A percentile compares a stretch with the other conserved stretches of the same genome.
These are phyloP conservation scores for Fusarium sp. DNA, from an alignment of 2,329 filamentous ascomycete genomes.

Conservation along the genomic window DNA sequence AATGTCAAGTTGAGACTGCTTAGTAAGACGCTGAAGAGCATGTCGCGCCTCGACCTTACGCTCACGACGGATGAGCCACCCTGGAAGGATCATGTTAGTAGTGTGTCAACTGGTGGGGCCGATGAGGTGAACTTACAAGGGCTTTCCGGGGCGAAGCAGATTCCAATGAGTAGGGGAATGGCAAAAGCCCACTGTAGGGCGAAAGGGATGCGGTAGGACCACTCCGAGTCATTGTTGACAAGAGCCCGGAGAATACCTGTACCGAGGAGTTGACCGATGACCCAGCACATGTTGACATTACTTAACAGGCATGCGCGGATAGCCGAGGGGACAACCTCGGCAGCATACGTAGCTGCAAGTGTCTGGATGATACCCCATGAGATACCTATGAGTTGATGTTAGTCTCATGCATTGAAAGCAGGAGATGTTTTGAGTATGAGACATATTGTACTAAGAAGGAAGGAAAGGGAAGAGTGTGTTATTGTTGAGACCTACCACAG, in stretches of 20 bases:
- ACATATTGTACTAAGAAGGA: not conserved
- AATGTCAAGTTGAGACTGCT: constrained; percentile 49
- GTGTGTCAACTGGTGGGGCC: rapidly evolving
- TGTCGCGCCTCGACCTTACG: constrained; percentile 51
- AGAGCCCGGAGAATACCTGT: constrained; percentile 54
- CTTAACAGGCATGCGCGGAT: constrained; percentile 54
- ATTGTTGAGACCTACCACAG: constrained; percentile 34
- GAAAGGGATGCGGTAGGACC: constrained; percentile 53
- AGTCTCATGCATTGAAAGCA: not conserved
- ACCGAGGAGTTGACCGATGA: constrained; percentile 58
- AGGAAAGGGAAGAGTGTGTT: rapidly evolving
- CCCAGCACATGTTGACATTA: constrained; percentile 60
- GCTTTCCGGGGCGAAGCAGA: constrained; percentile 57
- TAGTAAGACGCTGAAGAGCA: constrained; percentile 50
- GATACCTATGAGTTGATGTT: constrained; percentile 28
- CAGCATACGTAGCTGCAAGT: constrained; percentile 57
- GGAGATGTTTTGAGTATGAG: rapidly evolving
- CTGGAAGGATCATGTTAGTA: not conserved
- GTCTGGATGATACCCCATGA: constrained; percentile 56
- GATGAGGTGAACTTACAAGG: constrained; percentile 41
- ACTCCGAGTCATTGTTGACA: constrained; percentile 49
- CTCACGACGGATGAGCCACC: constrained; percentile 58
- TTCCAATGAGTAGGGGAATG: constrained; percentile 53
- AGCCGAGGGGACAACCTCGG: constrained; percentile 54
- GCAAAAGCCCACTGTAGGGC: constrained; percentile 60